These are phyloP conservation scores for Trichoderma orchidacearum DNA, from an alignment of 495 filamentous ascomycete genomes.

Conservation along the genomic window DNA sequence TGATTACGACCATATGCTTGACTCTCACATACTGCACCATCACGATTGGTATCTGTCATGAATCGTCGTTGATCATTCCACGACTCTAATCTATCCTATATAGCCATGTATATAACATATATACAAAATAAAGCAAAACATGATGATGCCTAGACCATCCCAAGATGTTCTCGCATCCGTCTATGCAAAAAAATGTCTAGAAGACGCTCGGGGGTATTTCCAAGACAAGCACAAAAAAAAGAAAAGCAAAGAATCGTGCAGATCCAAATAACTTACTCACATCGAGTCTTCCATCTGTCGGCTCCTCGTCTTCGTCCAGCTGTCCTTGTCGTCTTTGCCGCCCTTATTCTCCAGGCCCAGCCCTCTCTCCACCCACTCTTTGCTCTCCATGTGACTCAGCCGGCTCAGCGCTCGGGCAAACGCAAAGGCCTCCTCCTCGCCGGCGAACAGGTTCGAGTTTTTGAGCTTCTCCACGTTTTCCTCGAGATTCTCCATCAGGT, in stretches of 20 bases:
- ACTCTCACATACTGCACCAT: too few relatives aligned
- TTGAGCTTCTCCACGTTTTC: conserved; percentile 77
- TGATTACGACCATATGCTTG: too few relatives aligned
- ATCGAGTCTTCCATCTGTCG: conserved; percentile 63
- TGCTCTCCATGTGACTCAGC: conserved; percentile 82
- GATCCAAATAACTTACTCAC: too few relatives aligned
- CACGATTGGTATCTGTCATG: too few relatives aligned
- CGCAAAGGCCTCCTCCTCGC: conserved; percentile 92
- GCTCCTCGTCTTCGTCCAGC: conserved; percentile 51
- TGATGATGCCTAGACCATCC: too few relatives aligned
- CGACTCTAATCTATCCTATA: too few relatives aligned
- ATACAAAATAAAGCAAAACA: too few relatives aligned
- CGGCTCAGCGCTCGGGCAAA: conserved; percentile 82
- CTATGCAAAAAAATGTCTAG: too few relatives aligned
- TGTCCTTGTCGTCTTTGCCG: conserved; percentile 47
- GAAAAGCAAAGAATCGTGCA: too few relatives aligned
- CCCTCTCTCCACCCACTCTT: conserved; percentile 87
- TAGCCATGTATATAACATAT: too few relatives aligned
- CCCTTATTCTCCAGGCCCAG: conserved; percentile 48
- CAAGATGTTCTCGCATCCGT: too few relatives aligned
- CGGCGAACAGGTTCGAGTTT: conserved; percentile 75
- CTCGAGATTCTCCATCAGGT: conserved; percentile 85
- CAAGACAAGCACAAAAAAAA: not conserved
- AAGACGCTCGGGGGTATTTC: not conserved
- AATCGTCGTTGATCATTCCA: too few relatives aligned